Percentiles rank a stretch among this genome's conserved stretches.
Evolutionary conservation across 2,329 filamentous ascomycete species (phyloP).

Genomic region (Aspergillus calidoustus): DNA sequence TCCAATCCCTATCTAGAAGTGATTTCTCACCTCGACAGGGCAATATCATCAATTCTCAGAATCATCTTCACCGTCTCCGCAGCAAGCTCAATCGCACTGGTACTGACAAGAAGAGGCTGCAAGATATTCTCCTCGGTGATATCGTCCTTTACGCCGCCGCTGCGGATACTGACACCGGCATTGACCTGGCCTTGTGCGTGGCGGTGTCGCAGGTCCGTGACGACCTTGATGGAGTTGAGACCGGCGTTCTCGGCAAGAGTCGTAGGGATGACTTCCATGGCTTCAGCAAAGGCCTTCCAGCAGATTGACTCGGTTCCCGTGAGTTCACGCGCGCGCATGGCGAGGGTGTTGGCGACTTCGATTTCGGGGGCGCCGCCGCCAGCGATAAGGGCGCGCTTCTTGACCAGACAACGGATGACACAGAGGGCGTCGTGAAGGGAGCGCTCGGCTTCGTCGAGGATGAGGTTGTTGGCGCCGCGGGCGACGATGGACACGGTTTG

Average conservation of each 20-base stretch:
- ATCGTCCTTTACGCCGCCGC: slow-evolving; percentile 93
- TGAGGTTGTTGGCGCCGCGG: slow-evolving; percentile 89
- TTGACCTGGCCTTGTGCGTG: slow-evolving; percentile 96
- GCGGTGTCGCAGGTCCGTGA: slow-evolving; percentile 90
- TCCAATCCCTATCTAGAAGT: slow-evolving; percentile 10
- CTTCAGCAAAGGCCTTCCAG: slow-evolving; percentile 98
- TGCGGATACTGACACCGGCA: slow-evolving; percentile 97
- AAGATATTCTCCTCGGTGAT: slow-evolving; percentile 96
- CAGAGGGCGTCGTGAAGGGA: slow-evolving; percentile 97
- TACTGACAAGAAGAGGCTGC: slow-evolving; percentile 94
- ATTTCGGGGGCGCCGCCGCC: slow-evolving; percentile 96
- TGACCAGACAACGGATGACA: slow-evolving; percentile 94
- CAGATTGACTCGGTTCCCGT: slow-evolving; percentile 95
- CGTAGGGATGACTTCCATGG: slow-evolving; percentile 94
- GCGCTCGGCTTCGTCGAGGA: slow-evolving; percentile 95
- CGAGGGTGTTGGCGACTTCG: slow-evolving; percentile 86
- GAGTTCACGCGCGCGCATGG: slow-evolving; percentile 78
- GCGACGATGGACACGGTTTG: slow-evolving; percentile 94
- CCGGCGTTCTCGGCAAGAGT: slow-evolving; percentile 97
- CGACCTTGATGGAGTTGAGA: slow-evolving; percentile 97
- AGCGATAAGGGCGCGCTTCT: slow-evolving; percentile 99
- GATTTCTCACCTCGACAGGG: slow-evolving; percentile 52
- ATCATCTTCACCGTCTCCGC: slow-evolving; percentile 99
- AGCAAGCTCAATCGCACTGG: slow-evolving; percentile 94
- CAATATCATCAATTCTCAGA: slow-evolving; percentile 70